phyloP scores from a whole-genome alignment of 345 rosid genomes.

The Lepidium africanum region DNA sequence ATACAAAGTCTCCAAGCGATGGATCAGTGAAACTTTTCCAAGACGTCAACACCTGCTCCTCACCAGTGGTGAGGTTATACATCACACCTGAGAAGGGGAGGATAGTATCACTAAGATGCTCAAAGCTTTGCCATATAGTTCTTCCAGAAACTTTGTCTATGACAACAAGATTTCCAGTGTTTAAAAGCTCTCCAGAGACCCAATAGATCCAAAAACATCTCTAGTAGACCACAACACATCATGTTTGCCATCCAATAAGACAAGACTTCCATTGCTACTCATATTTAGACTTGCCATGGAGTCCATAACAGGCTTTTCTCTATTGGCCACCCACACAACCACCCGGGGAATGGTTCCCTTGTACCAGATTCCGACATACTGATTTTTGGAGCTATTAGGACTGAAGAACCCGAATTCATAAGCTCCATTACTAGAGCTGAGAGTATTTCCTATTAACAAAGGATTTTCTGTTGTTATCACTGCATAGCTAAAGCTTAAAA shows the following conservation, averaged over 20 bases:
- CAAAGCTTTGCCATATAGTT: constrained; percentile 13
- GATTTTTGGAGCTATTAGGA: not conserved
- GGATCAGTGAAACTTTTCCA: constrained; percentile 15
- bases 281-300: not conserved
- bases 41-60: not conserved
- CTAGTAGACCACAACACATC: constrained; percentile 11
- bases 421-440: not conserved
- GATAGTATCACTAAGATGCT: not conserved
- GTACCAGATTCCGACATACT: constrained; percentile 37
- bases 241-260: not conserved
- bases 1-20: not conserved
- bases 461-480: not conserved
- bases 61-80: not conserved
- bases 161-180: constrained; percentile 2
- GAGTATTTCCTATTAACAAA: not conserved
- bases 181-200: constrained; percentile 2
- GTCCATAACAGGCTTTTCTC: constrained; percentile 25
- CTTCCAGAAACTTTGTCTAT: not conserved
- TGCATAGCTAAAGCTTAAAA: not conserved
- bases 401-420: constrained; percentile 23
- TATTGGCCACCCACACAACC: constrained; percentile 40
- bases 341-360: constrained; percentile 2
- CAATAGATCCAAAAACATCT: not conserved
- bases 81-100: not conserved
- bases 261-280: constrained; percentile 16